Base-by-base conservation (phyloP, 352 stramenopile species). In the Phytophthora capsici region DNA sequence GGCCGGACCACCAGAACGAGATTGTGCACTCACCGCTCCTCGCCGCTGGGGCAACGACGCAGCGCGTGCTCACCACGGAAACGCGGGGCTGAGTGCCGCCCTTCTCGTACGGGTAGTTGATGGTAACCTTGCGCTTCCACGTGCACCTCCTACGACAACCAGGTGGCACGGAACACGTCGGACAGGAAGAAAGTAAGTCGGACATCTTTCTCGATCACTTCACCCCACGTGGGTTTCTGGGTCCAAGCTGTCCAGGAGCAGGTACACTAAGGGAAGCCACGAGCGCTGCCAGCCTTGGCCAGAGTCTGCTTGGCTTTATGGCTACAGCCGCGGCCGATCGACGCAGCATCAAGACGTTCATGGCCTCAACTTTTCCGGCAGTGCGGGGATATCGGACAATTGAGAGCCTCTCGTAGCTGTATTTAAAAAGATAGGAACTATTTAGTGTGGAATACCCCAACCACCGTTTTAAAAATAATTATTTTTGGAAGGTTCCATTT, bases 41-140 rank as follows among this genome's bases (percentile, higher is more conserved):
- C 98, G 44, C 98, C 98, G 41, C 88, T 98, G n/a, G 98, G 97
- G 83, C 99, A 99, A 56, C 98, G 90, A 64, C 98, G 89, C 54
- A 99, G 75, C 17, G 96, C 97, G 75, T 99, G 98, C 75, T 99
- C 98, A 36, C 98, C 98, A 73, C 98, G 96, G 82, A 99, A 99
- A 55, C 97, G 95, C 51, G 98, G n/a, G 96, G 72, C 86, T 98
- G 34, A 99, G 65, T 57, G 93, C n/a, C 86, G 62, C 92, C 93
- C 77, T 99, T 99, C 73, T 99, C 98, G 73, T 98, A 99, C 47
- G 98, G 98, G 80, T 99, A 99, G 86, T 99, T 99, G 82, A 99
- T 98, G 28, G 97, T 99, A 17, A 98, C 87, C 79, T 99, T 99
- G 60, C 82, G 84, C 65, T 96, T n/a, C 85, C 43, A 93, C 58